Percentiles rank a stretch among this genome's conserved stretches.
These are phyloP conservation scores for Ogataea haglerorum DNA, from an alignment of 805 yeast species.

Conservation along the genomic window DNA sequence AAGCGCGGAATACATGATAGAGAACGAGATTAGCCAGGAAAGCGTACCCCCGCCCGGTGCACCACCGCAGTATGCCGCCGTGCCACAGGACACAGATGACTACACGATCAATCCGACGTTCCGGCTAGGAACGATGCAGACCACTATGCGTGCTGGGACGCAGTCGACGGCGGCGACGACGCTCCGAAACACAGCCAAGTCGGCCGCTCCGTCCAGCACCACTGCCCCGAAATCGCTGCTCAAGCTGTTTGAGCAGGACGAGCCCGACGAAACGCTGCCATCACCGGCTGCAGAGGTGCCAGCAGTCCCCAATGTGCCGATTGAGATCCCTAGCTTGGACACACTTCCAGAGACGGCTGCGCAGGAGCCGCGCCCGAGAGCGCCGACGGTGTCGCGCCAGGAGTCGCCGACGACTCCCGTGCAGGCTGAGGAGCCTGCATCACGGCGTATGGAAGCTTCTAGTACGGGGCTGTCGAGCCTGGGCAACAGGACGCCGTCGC, in stretches of 20 bases:
- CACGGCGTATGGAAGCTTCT: conserved; percentile 36
- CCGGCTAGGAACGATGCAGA: conserved; percentile 16
- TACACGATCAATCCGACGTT: conserved; percentile 19
- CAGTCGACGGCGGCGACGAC: conserved; percentile 17
- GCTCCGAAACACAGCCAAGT: conserved; percentile 14
- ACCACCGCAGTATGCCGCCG: not conserved
- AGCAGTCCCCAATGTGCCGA: conserved; percentile 5
- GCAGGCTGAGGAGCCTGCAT: conserved; percentile 16
- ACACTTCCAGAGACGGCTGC: conserved; percentile 1
- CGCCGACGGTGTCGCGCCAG: conserved; percentile 41
- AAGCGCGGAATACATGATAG: conserved; percentile 68
- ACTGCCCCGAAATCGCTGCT: conserved; percentile 72
- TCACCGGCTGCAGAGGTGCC: not conserved
- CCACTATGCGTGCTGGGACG: conserved; percentile 20
- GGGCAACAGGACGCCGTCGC: conserved; percentile 41
- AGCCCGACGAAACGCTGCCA: conserved; percentile 23
- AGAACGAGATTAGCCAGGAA: conserved; percentile 54
- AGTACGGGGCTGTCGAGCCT: conserved; percentile 39
- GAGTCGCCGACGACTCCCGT: conserved; percentile 27
- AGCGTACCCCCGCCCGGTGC: conserved; percentile 14
- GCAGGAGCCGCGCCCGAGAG: conserved; percentile 32
- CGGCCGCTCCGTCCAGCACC: conserved; percentile 25
- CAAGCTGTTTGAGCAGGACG: conserved; percentile 61
- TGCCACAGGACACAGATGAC: conserved; percentile 12
- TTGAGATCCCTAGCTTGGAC: conserved; percentile 11